Percentiles rank a stretch among this genome's conserved stretches.
These are phyloP conservation scores for Xylaria sp. DNA, from an alignment of 2,329 filamentous ascomycete species.

Conservation along the genomic window DNA sequence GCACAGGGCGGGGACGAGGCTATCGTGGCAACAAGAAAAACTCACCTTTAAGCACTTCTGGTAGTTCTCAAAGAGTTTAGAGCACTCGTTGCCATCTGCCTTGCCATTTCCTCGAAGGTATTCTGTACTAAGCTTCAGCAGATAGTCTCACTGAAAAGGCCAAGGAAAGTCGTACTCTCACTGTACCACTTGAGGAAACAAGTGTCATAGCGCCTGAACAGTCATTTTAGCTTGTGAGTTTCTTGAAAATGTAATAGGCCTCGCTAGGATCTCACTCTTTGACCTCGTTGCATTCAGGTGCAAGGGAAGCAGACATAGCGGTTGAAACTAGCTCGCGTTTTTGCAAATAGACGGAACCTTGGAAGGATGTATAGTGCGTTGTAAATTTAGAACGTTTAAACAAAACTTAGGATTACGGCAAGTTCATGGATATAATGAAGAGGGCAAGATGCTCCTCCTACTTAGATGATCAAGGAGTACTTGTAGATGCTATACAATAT, in stretches of 20 bases:
- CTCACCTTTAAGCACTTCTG: conserved; percentile 84
- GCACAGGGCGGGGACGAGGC: neutral
- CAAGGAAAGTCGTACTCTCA: conserved; percentile 76
- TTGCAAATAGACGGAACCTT: neutral
- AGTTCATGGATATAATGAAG: too few species aligned
- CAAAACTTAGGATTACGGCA: too few species aligned
- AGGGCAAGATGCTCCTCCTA: too few species aligned
- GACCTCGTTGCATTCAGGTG: conserved; percentile 92
- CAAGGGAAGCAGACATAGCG: conserved; percentile 90
- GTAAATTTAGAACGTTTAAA: too few species aligned
- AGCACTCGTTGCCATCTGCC: conserved; percentile 82
- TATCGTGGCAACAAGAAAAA: neutral
- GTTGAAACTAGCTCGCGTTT: neutral
- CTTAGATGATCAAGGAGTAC: too few species aligned
- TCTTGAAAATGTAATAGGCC: conserved; percentile 26
- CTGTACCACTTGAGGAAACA: conserved; percentile 99
- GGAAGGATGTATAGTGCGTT: too few species aligned
- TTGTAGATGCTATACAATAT: too few species aligned
- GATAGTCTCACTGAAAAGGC: conserved; percentile 5
- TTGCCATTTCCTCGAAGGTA: conserved; percentile 88
- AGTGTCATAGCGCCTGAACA: conserved; percentile 84
- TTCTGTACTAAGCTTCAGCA: conserved; percentile 63
- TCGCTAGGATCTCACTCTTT: conserved; percentile 81
- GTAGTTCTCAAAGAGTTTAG: conserved; percentile 86
- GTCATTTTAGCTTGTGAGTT: conserved; percentile 28